Evolutionary conservation across 768 basidiomycete species (phyloP).

Genomic region (Tricholoma hemisulphureum): DNA sequence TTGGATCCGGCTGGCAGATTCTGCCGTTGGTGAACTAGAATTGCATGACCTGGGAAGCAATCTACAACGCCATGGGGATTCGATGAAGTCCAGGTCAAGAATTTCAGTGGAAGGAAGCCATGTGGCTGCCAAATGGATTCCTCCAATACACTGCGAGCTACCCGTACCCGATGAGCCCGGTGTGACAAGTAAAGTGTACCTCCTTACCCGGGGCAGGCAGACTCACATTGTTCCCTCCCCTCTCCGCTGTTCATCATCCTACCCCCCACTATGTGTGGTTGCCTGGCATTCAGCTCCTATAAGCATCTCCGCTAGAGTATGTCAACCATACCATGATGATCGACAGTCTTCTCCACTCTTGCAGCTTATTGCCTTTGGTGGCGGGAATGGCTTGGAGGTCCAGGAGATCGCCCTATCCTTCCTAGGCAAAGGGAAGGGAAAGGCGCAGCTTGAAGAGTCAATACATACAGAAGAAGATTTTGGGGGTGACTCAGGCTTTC

Average conservation of each 20-base stretch:
- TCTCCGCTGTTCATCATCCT: slow-evolving; percentile 49
- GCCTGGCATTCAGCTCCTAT: slow-evolving; percentile 61
- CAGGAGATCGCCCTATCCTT: slow-evolving; percentile 62
- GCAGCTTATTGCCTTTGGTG: slow-evolving; percentile 63
- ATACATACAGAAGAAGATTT: slow-evolving; percentile 59
- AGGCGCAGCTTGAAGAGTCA: slow-evolving; percentile 42
- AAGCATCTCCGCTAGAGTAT: slow-evolving; percentile 52
- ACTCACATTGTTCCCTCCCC: slow-evolving; percentile 71
- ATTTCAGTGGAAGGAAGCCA: slow-evolving; percentile 28
- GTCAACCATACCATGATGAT: slow-evolving; percentile 29
- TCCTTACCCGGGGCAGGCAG: slow-evolving; percentile 67
- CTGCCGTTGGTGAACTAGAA: slow-evolving; percentile 78
- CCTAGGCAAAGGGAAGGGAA: slow-evolving; percentile 51
- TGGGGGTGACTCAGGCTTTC: slow-evolving; percentile 61
- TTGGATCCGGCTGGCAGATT: slow-evolving; percentile 77
- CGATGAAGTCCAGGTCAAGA: slow-evolving; percentile 30
- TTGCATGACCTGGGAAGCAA: slow-evolving; percentile 44
- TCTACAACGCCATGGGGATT: slow-evolving; percentile 24
- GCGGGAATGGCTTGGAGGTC: slow-evolving; percentile 71
- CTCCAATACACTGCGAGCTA: slow-evolving; percentile 47
- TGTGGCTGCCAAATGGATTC: slow-evolving; percentile 47
- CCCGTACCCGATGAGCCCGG: slow-evolving; percentile 35
- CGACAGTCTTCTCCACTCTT: slow-evolving; percentile 43
- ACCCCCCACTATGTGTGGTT: slow-evolving; percentile 53
- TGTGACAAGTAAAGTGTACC: slow-evolving; percentile 45